Base-by-base conservation (phyloP, 192 early-diverging fungal genomes). In the Backusella westeae region DNA sequence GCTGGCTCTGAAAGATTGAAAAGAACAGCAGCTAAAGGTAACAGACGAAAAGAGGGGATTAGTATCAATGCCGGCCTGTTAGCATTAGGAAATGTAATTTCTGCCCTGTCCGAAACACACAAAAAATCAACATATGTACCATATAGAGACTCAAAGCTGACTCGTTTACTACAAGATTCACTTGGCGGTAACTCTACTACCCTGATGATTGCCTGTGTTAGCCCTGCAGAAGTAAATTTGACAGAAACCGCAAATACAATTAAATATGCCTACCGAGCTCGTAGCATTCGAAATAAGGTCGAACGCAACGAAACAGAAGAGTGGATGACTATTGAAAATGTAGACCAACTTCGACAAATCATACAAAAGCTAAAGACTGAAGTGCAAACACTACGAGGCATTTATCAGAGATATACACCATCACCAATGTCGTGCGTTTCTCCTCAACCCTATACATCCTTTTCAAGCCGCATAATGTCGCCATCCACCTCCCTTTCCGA, bases 121-220 rank as follows among this genome's bases (percentile, higher is more conserved):
- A 85, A 84, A 66, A 87, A 88, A 49, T 74, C 79, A 29, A 83
- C 84, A 10, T 95, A 98, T 76, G 89, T 99, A 23, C 98, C 98
- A 1, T 99, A 98, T 77, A 91, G 98, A 42, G 97, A 99, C 80
- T 95, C 93, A n/a, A 99, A 99, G 78, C 87, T 99, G 7, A 99
- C 98, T 1, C 88, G 96, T 21, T 86, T 99, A 87, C 89, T 99
- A 63, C 96, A 98, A 81, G 98, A 99, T 83, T 94, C 93, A 36
- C 85, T 98, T 67, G 97, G 98, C 76, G 98, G 98, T 34, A 98
- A 95, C 72, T 91, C 94, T 56, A 90, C 92, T 76, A 98, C 97
- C 1, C 80, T 99, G 53, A 96, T 99, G 90, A 91, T 99, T 72
- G 96, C 98, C 0, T 98, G 96, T 80, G 94, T 97, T 26, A 91